Evolutionary conservation across 2,329 filamentous ascomycete genomes (phyloP), one percentile per base, ranked within the genome.

Genomic region (Calonectria hongkongensis): DNA sequence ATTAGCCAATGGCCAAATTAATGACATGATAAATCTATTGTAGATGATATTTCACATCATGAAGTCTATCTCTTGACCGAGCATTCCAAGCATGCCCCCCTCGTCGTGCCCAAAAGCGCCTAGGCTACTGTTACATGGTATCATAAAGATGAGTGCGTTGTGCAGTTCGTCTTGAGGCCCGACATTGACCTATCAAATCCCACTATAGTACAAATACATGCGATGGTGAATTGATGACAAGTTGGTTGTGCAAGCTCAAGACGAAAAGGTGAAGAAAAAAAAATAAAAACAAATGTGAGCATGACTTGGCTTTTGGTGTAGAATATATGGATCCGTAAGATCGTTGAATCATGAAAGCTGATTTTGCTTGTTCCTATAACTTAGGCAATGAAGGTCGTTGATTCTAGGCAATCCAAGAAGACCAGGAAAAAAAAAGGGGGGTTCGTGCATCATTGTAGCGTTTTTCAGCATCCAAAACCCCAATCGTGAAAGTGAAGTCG

Each of bases 141-240:
- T 80, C 77, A 70, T 80, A 74, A 79, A 54, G 79, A 70, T 73
- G 68, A 77, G 66, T 65, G 72, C 76, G 72, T 76, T 27, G 63
- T 75, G 69, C 70, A 78, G 66, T 74, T 62, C 66, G 41, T 68
- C 58, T 73, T 75, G 64, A 71, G 47, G 58, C 33, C 71, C 41
- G 48, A 16, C 58, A 68, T 70, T 48, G 30, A 54, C 69, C 64
- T 50, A 60, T 68, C 70, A 48, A 72, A 74, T 39, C 27, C 77
- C 70, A 79, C 63, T 71, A 75, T 76, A 73, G 66, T 79, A 76
- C 77, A 80, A 64, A 70, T 74, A 73, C 67, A 70, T 60, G 36
- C 70, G 41, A 43, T 65, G 43, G 51, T 76, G 41, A 67, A 63
- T 72, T 60, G 51, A 65, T 66, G 66, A 65, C 63, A 63, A 60